Evolutionary conservation across 805 yeast genomes (phyloP), one percentile per base, ranked within the genome.

Genomic region (Jamesozyma jinghongensis): DNA sequence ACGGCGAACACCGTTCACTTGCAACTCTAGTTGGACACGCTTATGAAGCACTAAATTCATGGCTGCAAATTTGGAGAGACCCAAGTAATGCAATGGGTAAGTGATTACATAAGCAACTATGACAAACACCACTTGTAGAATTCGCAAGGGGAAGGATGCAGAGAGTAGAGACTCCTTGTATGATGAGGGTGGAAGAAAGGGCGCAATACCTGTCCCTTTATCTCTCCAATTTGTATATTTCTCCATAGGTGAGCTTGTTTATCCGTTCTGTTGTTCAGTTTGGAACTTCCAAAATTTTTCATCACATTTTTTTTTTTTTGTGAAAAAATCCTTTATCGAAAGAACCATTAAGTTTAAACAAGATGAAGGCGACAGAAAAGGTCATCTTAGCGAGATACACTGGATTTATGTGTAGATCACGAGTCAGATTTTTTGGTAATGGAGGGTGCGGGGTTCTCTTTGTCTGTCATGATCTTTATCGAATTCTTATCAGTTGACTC

Each of bases 181-280:
- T 11, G 39, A 32, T 56, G 32, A 57, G 44, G n/a, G 63, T 1
- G 94, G 94, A 64, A 82, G 67, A 50, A 85, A 86, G 3, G 96
- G 96, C 0, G 94, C 80, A 28, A 87, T 83, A n/a, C 96, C 96
- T 1, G 96, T 87, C 4, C 90, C 92, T 46, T 79, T 83, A 56
- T 86, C 96, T 61, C 95, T 73, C 80, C 84, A 86, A 45, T 73
- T 72, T 19, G 92, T 78, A 63, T 76, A 87, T 62, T 83, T 81
- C 63, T 84, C 94, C 95, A 87, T 14, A 11, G 5, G 3, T 34
- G 13, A 16, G 5, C 14, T 13, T 14, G 4, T 5, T 19, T 20
- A 5, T 20, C 5, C 7, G 27, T 20, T 19, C 5, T 19, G 10
- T n/a, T 22, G 16, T 31, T 31, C 33, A 31, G n/a, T n/a, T n/a